Evolutionary conservation across 805 yeast species (phyloP).

Genomic region (Starmerella stellata): DNA sequence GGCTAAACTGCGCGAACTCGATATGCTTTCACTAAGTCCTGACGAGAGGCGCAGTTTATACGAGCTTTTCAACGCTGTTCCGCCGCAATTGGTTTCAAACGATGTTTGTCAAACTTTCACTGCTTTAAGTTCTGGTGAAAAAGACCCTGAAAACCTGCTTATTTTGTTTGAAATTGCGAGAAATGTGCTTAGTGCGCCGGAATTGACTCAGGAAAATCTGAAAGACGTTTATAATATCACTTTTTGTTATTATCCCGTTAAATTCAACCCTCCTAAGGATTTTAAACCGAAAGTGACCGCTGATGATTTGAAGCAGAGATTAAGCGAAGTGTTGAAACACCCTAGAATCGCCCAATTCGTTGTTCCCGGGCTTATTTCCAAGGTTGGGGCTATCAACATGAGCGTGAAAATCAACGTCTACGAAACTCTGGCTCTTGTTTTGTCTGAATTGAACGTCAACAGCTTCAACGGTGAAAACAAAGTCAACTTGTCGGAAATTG

Average conservation of each 20-base stretch:
- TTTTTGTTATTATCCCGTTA: conserved; percentile 92
- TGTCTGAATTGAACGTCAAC: conserved; percentile 30
- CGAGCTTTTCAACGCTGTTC: conserved; percentile 2
- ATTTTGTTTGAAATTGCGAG: conserved; percentile 39
- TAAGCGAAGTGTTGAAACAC: conserved; percentile 43
- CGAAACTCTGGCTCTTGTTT: conserved; percentile 39
- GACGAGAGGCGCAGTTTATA: conserved; percentile 4
- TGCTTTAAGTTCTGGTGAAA: conserved; percentile 66
- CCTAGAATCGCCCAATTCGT: conserved; percentile 56
- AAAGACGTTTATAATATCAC: conserved; percentile 70
- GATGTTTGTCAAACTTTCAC: conserved; percentile 39
- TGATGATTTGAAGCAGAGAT: conserved; percentile 42
- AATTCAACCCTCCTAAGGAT: conserved; percentile 77
- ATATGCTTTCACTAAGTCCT: conserved; percentile 8
- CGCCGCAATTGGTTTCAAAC: background rate
- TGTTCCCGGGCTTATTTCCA: conserved; percentile 61
- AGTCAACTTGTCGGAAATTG: conserved; percentile 35
- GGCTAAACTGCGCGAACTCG: conserved; percentile 3
- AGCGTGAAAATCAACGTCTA: conserved; percentile 50
- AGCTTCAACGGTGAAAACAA: no score
- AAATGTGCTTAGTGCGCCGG: conserved; percentile 28
- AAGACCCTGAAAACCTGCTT: conserved; percentile 79
- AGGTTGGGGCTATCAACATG: conserved; percentile 32
- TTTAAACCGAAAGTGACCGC: conserved; percentile 75
- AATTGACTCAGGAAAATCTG: conserved; percentile 26